phyloP scores from a whole-genome alignment of 306 rosid genomes.

The Senna tora region DNA sequence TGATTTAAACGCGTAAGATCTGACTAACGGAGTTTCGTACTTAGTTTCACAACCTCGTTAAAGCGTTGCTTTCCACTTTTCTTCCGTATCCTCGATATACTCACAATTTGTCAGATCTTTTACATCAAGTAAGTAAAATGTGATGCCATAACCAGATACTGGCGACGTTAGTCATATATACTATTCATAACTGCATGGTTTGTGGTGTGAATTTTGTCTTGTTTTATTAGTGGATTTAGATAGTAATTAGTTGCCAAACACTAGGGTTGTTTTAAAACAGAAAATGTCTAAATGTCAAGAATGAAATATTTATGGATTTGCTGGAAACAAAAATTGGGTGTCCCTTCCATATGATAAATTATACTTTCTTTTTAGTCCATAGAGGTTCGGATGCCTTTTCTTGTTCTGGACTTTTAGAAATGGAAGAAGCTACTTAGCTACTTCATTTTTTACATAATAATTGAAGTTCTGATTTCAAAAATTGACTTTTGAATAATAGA shows the following conservation, averaged over 20 bases:
- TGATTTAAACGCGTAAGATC: conserved; percentile 41
- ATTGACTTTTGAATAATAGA: conserved; percentile 19
- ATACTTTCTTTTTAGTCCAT: background rate
- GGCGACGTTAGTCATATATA: background rate
- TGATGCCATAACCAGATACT: conserved; percentile 32
- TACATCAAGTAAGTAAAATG: conserved; percentile 17
- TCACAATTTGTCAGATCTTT: conserved; percentile 46
- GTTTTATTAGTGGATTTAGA: background rate
- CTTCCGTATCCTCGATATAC: background rate
- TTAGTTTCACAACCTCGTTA: conserved; percentile 3
- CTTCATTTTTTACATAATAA: background rate
- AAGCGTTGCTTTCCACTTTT: background rate
- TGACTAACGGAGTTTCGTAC: conserved; percentile 21
- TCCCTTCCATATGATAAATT: background rate
- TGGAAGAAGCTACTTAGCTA: background rate
- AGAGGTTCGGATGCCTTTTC: background rate
- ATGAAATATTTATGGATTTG: background rate
- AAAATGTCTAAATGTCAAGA: background rate
- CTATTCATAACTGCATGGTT: conserved; percentile 2
- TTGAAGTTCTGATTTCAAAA: conserved; percentile 14
- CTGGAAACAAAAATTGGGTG: background rate
- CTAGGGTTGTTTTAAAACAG: background rate
- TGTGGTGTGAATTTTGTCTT: background rate
- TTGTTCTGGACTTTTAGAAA: background rate
- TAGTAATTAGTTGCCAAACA: background rate